Percentiles rank a stretch among this genome's conserved stretches.
Conservation (phyloP, 805 yeast species). For the Ogataea nitratoaversa region DNA sequence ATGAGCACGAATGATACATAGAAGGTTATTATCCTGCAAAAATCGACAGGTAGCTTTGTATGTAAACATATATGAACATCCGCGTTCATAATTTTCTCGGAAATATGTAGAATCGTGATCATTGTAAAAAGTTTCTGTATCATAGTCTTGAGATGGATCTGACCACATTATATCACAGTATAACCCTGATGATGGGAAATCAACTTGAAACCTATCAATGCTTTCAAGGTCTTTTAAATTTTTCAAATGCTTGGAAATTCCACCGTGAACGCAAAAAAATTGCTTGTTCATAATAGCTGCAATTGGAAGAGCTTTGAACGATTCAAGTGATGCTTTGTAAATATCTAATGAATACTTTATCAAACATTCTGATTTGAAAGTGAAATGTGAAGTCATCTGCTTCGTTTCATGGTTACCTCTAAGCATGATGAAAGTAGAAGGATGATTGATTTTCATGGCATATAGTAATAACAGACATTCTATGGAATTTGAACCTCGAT, state of each 20-base stretch:
- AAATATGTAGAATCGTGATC: slow-evolving; percentile 33
- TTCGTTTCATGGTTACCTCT: slow-evolving; percentile 95
- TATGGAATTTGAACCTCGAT: slow-evolving; percentile 85
- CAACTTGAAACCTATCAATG: slow-evolving; percentile 81
- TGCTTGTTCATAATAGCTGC: slow-evolving; percentile 93
- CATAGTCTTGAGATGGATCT: slow-evolving; percentile 90
- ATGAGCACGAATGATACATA: slow-evolving; percentile 91
- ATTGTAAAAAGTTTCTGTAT: slow-evolving; percentile 40
- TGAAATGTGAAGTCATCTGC: slow-evolving; percentile 90
- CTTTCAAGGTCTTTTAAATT: slow-evolving; percentile 62
- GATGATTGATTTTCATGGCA: slow-evolving; percentile 73
- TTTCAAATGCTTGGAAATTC: slow-evolving; percentile 80
- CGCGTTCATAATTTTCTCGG: slow-evolving; percentile 69
- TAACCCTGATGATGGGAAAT: slow-evolving; percentile 81
- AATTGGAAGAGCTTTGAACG: slow-evolving; percentile 84
- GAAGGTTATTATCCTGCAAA: slow-evolving; percentile 67
- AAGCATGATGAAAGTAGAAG: slow-evolving; percentile 70
- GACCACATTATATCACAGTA: slow-evolving; percentile 97
- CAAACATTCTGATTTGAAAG: slow-evolving; percentile 85
- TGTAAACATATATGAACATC: slow-evolving; percentile 88
- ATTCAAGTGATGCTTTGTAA: slow-evolving; percentile 68
- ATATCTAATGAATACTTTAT: slow-evolving; percentile 68
- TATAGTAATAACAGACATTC: slow-evolving; percentile 77
- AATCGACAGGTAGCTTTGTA: slow-evolving; percentile 79
- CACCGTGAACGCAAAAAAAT: slow-evolving; percentile 96